A percentile compares a stretch with the other conserved stretches of the same genome.
These are phyloP conservation scores for Rhizopogon vinicolor DNA, from an alignment of 768 basidiomycete species.

Conservation along the genomic window DNA sequence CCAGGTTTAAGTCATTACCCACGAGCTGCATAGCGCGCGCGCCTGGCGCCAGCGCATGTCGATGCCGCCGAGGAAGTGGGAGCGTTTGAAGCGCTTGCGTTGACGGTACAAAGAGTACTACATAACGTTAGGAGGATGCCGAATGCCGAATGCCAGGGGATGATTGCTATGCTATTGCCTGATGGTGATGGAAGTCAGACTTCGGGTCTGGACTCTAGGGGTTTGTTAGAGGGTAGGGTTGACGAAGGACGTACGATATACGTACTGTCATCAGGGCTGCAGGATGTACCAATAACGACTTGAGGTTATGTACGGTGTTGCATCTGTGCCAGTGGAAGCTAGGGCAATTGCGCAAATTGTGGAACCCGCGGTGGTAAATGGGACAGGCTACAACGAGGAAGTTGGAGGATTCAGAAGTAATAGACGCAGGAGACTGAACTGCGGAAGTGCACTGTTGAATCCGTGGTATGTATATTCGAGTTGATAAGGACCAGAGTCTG, in stretches of 20 bases:
- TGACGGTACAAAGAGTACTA: conserved; percentile 31
- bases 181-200: conserved; percentile 15
- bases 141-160: conserved; percentile 20
- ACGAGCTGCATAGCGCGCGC: conserved; percentile 19
- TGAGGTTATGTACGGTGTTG: no score
- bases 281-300: no score
- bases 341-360: no score
- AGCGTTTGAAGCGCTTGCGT: conserved; percentile 31
- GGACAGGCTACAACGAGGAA: no score
- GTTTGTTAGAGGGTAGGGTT: neutral
- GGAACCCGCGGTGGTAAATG: no score
- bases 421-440: no score
- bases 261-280: no score
- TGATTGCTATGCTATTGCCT: conserved; percentile 32
- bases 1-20: conserved; percentile 16
- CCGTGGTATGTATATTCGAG: no score
- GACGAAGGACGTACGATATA: conserved; percentile 1
- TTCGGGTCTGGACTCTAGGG: conserved; percentile 9
- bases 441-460: no score
- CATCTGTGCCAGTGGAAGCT: no score
- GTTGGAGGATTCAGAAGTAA: no score
- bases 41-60: conserved; percentile 15
- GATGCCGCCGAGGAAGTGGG: conserved; percentile 25
- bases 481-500: no score
- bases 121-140: conserved; percentile 30